Evolutionary conservation across 2,329 filamentous ascomycete genomes (phyloP), one percentile per base, ranked within the genome.

Genomic region (Ophiostoma sp.): DNA sequence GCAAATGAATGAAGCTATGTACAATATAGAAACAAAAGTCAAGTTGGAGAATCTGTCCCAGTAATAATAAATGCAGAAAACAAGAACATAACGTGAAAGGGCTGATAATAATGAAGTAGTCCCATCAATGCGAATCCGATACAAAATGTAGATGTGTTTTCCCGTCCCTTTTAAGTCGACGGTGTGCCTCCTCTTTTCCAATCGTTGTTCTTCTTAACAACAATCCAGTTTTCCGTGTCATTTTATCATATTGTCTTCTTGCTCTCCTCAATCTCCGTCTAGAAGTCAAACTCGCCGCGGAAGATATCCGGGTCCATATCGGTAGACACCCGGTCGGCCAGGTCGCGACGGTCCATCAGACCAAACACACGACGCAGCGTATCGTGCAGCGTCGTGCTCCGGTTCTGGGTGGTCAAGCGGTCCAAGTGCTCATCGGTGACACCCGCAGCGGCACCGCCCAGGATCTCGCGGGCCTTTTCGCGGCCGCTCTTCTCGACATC

Each of bases 361-460:
- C 91, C 95, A 82, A 99, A 98, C n/a, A 98, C 96, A 74, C 97
- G 87, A 75, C 95, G 86, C 75, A 99, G 84, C 15, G 97, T 99
- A 82, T 99, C 97, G 82, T 97, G 97, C 74, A 99, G 85, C 79
- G 98, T 99, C 69, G 95, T 98, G 85, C 94, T 97, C 81, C 97
- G 91, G 83, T 99, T 99, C 85, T 98, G 95, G 70, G 92, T 92
- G 72, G 97, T 92, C 91, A 97, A 94, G 75, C 92, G 88, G 79
- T 97, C 93, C 25, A 98, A 86, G 77, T 93, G 90, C 73, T 89
- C 90, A 78, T 98, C 94, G 31, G 80, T 81, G 11, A 84, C 84
- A 12, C 81, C 81, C 12, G 81, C 84, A 11, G 81, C 85, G 50
- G 84, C 84, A 12, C 84, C 87, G 71, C 91, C 92, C 0, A 97